Evolutionary conservation across 345 rosid species (phyloP).

Genomic region (Jatropha curcas): DNA sequence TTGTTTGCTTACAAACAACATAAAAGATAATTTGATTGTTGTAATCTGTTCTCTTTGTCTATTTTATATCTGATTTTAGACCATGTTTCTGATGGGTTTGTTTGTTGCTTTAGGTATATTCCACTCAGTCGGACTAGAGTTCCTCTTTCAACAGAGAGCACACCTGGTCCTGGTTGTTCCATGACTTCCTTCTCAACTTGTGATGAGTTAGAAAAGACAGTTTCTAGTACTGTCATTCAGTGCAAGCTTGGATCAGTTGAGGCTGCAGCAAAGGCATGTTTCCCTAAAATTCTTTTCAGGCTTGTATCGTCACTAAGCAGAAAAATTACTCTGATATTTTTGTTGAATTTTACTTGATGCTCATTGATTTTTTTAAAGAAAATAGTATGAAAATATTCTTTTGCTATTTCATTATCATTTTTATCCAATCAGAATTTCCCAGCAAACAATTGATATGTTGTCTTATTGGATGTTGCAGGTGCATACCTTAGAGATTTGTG

Average conservation of each 20-base stretch:
- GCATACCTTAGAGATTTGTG: slow-evolving; percentile 58
- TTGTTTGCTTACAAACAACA: background rate
- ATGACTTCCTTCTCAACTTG: slow-evolving; percentile 55
- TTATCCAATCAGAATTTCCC: background rate
- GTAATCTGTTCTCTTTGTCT: background rate
- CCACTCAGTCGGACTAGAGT: slow-evolving; percentile 61
- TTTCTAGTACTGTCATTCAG: slow-evolving; percentile 55
- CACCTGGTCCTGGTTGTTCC: slow-evolving; percentile 41
- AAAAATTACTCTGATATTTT: background rate
- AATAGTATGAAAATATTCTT: too few relatives aligned
- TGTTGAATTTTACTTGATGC: background rate
- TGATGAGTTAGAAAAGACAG: slow-evolving; percentile 60
- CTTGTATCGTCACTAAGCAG: background rate
- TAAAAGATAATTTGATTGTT: background rate
- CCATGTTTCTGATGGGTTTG: slow-evolving; percentile 13
- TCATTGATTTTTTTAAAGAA: background rate
- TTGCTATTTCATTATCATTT: background rate
- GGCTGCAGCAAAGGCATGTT: slow-evolving; percentile 75
- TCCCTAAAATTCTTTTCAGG: background rate
- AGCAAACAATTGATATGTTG: background rate
- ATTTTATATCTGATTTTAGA: background rate
- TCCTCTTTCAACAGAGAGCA: slow-evolving; percentile 39
- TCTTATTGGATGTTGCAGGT: slow-evolving; percentile 47
- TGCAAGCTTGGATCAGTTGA: slow-evolving; percentile 70
- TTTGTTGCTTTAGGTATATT: slow-evolving; percentile 59